Base-by-base conservation (phyloP, 108 stramenopile species). In the Skeletonema menzelii region DNA sequence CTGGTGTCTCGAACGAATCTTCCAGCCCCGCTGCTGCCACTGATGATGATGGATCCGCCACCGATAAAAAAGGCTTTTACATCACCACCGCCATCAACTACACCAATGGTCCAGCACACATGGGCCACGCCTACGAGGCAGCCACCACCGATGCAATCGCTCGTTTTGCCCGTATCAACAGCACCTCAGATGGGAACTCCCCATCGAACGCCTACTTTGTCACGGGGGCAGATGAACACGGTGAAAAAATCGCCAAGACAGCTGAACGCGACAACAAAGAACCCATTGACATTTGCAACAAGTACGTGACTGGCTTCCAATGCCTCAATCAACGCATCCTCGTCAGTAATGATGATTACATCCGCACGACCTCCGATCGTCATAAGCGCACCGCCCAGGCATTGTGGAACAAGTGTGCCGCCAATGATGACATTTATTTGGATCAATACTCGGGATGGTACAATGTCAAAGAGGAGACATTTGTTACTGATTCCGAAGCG, bases 81-180 rank as follows among this genome's bases (percentile, higher is more conserved):
- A 71, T 98, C 46, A 99, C 98, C 32, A 99, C 99, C n/a, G 98
- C 99, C 47, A 99, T 99, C 85, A 98, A 98, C 82, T 99, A 99
- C 91, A 97, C 98, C 73, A 99, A 99, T 72, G 98, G 99, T 38
- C 85, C 96, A 19, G 97, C 97, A 35, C 98, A 99, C 82, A 98
- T 98, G 89, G 99, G 99, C 7, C 98, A 99, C 69, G 99, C 99
- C 14, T 98, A 99, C 83, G 98, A 98, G 74, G 97, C 91, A 12
- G 84, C 95, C 31, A 87, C 96, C 13, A 65, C 96, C 32, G 99
- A 99, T 82, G 95, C 96, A 24, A 84, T 99, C 49, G 89, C 95
- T 15, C 82, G 99, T 1, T 98, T 91, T 66, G 78, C 88, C 14
- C 95, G 98, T 46, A 40, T 93, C 47, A 61, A 72, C 53, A 5